Base-by-base conservation (phyloP, 495 filamentous ascomycete species). In the Xeromyces bisporus region DNA sequence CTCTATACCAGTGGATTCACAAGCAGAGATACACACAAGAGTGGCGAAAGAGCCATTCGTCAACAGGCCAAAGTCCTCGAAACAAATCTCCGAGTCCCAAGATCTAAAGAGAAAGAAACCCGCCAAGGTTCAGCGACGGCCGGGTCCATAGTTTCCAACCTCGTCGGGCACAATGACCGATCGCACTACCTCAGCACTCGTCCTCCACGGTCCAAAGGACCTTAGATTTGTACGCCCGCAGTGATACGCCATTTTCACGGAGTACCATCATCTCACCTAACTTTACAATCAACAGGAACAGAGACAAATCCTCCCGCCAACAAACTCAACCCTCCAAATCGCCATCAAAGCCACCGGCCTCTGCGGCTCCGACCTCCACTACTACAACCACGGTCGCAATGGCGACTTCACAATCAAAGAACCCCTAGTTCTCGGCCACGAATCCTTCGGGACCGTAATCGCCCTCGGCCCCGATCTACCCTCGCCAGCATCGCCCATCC, bases 331-430 rank as follows among this genome's bases (percentile, higher is more conserved):
- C 4, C 20, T 86, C 30, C 81, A 86, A 58, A 64, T 86, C 41
- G 64, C 73, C 41, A 61, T 86, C 43, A 69, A 67, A 47, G 71
- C 75, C 13, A 86, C 80, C 1, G 79, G 79, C 18, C 71, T 89
- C 48, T 86, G 80, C 51, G 81, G 81, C 40, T 84, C 78, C 2
- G 81, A 89, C 55, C 68, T 86, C 4, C 77, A 79, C 44, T 89
- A 89, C 61, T 89, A 82, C 61, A 75, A 66, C 41, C 78, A 85
- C 53, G 81, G 77, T 43, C 75, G 77, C 50, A 86, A 86, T 44
- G 81, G 81, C 32, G 77, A 81, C 51, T 77, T 89, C 49, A 69
- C 77, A 34, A 72, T 79, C 15, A 77, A 67, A 30, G 60, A 64
- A 26, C 81, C 81, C 10, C 57, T 85, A 36, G 77, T 71, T 15